Conservation (phyloP, 129 eudicot genomes). For the sunflower (Helianthus annuus) region DNA sequence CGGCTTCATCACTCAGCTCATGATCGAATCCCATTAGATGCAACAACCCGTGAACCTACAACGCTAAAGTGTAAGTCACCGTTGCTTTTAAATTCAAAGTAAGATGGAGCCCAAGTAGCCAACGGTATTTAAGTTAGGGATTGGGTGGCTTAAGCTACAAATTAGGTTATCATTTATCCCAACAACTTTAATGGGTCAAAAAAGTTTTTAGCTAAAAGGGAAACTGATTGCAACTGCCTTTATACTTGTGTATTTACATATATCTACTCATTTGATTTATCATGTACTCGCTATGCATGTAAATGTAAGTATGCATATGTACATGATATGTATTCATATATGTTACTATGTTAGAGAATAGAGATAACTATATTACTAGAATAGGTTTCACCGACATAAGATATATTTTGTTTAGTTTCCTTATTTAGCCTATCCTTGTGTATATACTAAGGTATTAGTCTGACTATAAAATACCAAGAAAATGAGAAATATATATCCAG, state of each 20-base stretch:
- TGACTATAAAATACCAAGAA: not conserved
- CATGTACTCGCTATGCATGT: not conserved
- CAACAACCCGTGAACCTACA: slow-evolving; percentile 87
- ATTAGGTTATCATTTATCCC: not conserved
- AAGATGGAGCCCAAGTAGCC: not conserved
- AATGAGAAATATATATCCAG: not conserved
- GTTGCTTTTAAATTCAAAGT: not conserved
- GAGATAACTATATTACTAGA: not conserved
- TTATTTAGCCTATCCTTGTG: not conserved
- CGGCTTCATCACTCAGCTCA: slow-evolving; percentile 91
- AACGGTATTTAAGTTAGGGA: not conserved
- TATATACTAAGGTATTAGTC: not conserved
- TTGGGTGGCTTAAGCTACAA: not conserved
- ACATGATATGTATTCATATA: not conserved
- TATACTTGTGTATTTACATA: not conserved
- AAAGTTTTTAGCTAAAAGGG: not conserved
- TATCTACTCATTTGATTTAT: not conserved
- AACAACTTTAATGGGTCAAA: not conserved
- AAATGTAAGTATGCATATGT: not conserved
- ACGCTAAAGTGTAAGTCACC: not conserved
- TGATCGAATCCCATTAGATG: slow-evolving; percentile 96
- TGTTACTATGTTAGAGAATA: not conserved
- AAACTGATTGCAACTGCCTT: not conserved
- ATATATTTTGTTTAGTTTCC: not conserved
- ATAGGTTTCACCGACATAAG: not conserved